Percentiles rank a stretch among this genome's conserved stretches.
These are phyloP conservation scores for Diaporthe australafricana DNA, from an alignment of 2,329 filamentous ascomycete species.

Conservation along the genomic window DNA sequence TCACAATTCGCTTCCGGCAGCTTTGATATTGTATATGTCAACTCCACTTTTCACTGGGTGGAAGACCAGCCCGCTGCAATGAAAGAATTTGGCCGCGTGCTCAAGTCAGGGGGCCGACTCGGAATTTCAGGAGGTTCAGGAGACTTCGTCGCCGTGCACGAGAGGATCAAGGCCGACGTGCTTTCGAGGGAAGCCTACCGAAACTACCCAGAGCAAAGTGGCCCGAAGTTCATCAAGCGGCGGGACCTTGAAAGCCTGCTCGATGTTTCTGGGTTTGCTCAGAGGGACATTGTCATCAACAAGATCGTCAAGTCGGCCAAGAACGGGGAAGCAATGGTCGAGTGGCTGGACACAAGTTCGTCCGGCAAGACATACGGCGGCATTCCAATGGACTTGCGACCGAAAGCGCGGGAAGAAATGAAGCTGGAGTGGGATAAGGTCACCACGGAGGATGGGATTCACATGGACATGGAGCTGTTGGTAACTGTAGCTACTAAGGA, in stretches of 20 bases:
- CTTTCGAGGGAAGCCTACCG: constrained; percentile 42
- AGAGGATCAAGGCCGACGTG: constrained; percentile 42
- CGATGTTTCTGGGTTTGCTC: constrained; percentile 39
- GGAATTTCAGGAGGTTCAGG: constrained; percentile 35
- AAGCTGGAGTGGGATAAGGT: constrained; percentile 45
- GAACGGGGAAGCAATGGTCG: constrained; percentile 43
- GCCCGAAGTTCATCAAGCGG: constrained; percentile 43
- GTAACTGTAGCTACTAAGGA: constrained; percentile 34
- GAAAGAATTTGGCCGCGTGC: constrained; percentile 42
- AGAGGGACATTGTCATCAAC: constrained; percentile 41
- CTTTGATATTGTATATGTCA: constrained; percentile 43
- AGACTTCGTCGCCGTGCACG: constrained; percentile 39
- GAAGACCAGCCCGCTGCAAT: constrained; percentile 41
- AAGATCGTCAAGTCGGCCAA: constrained; percentile 41
- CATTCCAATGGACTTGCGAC: constrained; percentile 45
- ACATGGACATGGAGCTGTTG: constrained; percentile 46
- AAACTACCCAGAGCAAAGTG: constrained; percentile 40
- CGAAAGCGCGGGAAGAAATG: constrained; percentile 45
- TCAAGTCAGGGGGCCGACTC: constrained; percentile 40
- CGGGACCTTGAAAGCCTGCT: constrained; percentile 41
- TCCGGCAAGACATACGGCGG: constrained; percentile 48
- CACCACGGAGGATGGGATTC: constrained; percentile 42
- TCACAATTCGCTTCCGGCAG: constrained; percentile 34
- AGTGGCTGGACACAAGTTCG: constrained; percentile 48
- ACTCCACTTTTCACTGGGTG: constrained; percentile 46